Conservation (phyloP, 805 yeast genomes). For the Teunomyces gatunensis region DNA sequence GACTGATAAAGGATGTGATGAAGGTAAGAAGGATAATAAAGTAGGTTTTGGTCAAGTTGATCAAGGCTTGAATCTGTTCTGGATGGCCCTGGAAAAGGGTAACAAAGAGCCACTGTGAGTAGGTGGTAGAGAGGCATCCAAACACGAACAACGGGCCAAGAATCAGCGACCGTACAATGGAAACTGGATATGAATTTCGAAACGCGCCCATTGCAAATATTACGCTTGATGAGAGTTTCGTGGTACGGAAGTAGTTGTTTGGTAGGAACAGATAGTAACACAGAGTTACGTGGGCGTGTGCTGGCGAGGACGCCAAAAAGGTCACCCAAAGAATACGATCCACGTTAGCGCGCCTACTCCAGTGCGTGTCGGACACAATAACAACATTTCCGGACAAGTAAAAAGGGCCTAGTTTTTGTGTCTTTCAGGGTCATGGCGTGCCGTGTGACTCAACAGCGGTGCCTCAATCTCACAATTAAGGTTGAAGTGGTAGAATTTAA, state of each 20-base stretch:
- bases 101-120: conserved; percentile 44
- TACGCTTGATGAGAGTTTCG: not conserved
- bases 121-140: conserved; percentile 41
- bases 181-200: conserved; percentile 8
- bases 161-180: conserved; percentile 20
- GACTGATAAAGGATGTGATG: conserved; percentile 49
- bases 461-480: too few species aligned
- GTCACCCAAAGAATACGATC: too few species aligned
- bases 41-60: conserved; percentile 54
- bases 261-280: too few species aligned
- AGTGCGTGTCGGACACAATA: too few species aligned
- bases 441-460: too few species aligned
- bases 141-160: conserved; percentile 19
- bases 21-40: conserved; percentile 57
- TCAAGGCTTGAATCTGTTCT: conserved; percentile 35
- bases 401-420: too few species aligned
- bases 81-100: conserved; percentile 29
- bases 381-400: too few species aligned
- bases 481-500: too few species aligned
- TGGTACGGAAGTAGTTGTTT: not conserved
- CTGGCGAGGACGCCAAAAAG: not conserved
- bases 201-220: not conserved
- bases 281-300: not conserved
- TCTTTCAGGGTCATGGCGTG: too few species aligned
- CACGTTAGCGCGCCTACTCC: too few species aligned